phyloP scores from a whole-genome alignment of 2,329 filamentous ascomycete species.

The Aspergillus proliferans region DNA sequence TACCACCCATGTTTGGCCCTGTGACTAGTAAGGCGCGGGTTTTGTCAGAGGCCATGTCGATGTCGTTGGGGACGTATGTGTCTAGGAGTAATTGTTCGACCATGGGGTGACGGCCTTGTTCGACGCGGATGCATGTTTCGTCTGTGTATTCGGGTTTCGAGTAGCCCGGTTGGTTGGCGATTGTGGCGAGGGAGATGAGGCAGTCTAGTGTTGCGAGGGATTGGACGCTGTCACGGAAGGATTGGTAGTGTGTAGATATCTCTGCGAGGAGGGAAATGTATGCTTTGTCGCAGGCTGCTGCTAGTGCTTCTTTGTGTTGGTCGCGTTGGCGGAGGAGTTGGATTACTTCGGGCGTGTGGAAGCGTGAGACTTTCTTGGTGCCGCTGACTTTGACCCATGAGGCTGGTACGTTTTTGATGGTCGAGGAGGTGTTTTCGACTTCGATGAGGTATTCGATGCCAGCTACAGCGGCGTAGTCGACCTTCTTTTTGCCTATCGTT shows the following conservation, averaged over 20 bases:
- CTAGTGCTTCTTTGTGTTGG: constrained; percentile 88
- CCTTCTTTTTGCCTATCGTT: constrained; percentile 64
- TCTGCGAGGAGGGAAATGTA: constrained; percentile 66
- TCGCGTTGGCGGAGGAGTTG: constrained; percentile 79
- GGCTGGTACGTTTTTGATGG: constrained; percentile 81
- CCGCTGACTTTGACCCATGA: constrained; percentile 94
- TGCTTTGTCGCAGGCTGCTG: constrained; percentile 81
- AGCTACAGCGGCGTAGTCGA: constrained; percentile 75
- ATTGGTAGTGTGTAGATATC: constrained; percentile 79
- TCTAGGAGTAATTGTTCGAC: constrained; percentile 83
- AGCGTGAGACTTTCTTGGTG: constrained; percentile 85
- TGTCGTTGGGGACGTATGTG: constrained; percentile 86
- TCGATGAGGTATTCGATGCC: constrained; percentile 95
- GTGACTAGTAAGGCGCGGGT: constrained; percentile 80
- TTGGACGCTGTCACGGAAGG: constrained; percentile 80
- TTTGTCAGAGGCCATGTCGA: constrained; percentile 59
- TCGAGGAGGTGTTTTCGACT: constrained; percentile 63
- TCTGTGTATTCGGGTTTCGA: constrained; percentile 65
- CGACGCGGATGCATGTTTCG: constrained; percentile 62
- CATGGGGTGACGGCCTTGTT: constrained; percentile 82
- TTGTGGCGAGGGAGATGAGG: constrained; percentile 74
- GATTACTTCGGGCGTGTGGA: constrained; percentile 88
- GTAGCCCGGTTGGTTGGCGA: constrained; percentile 84
- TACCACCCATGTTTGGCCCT: constrained; percentile 97
- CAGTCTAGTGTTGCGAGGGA: constrained; percentile 84